These are phyloP conservation scores for Lasiosphaeria ovina DNA, from an alignment of 495 filamentous ascomycete species.

Conservation along the genomic window DNA sequence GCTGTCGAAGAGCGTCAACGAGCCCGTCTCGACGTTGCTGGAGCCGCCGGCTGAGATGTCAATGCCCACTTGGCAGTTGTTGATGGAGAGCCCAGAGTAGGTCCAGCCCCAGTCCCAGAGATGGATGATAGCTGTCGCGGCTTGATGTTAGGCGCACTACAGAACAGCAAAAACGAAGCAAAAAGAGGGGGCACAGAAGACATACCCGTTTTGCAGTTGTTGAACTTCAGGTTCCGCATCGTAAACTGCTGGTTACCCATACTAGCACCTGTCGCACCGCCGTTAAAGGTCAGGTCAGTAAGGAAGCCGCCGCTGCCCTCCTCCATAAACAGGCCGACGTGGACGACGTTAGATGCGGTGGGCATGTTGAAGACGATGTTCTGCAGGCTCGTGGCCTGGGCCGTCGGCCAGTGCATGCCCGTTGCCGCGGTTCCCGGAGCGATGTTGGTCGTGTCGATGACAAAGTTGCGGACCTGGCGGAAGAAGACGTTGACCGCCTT, in stretches of 20 bases:
- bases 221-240: constrained; percentile 69
- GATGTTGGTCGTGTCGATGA: constrained; percentile 68
- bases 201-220: constrained; percentile 52
- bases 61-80: constrained; percentile 61
- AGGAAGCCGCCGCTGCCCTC: constrained; percentile 68
- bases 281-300: constrained; percentile 63
- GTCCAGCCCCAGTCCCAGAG: constrained; percentile 58
- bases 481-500: constrained; percentile 72
- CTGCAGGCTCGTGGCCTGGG: constrained; percentile 72
- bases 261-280: constrained; percentile 60
- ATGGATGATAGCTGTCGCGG: constrained; percentile 51
- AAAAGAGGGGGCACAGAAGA: not conserved
- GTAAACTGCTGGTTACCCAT: constrained; percentile 73
- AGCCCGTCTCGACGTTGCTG: constrained; percentile 51
- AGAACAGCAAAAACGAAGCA: constrained; percentile 44
- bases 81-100: constrained; percentile 57
- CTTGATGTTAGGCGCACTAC: constrained; percentile 28
- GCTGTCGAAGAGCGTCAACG: constrained; percentile 66
- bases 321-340: constrained; percentile 75
- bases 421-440: constrained; percentile 50
- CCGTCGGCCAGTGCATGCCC: constrained; percentile 79
- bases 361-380: constrained; percentile 75
- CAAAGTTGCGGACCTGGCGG: constrained; percentile 73
- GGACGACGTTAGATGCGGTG: constrained; percentile 54
- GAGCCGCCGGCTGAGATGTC: constrained; percentile 55